A percentile compares a stretch with the other conserved stretches of the same genome.
phyloP scores from a whole-genome alignment of 495 filamentous ascomycete genomes.

The Letharia columbiana region DNA sequence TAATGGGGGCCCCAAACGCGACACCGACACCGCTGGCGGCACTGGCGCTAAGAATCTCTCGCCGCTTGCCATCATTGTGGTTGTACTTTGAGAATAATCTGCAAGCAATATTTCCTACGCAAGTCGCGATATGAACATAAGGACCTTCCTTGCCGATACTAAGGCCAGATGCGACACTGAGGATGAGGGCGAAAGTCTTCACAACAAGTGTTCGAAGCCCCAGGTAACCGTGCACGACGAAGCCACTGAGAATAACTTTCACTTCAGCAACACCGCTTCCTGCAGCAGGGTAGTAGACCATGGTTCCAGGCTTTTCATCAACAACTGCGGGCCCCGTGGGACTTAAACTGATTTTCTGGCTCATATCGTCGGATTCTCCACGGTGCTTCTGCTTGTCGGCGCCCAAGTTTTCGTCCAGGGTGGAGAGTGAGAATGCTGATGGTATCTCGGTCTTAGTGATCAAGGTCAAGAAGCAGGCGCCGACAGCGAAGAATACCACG shows the following conservation, averaged over 20 bases:
- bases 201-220: conserved; percentile 80
- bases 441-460: conserved; percentile 87
- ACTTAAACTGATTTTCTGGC: conserved; percentile 30
- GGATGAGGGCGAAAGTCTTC: conserved; percentile 73
- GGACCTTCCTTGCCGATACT: conserved; percentile 96
- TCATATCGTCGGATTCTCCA: conserved; percentile 27
- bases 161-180: conserved; percentile 86
- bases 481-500: conserved; percentile 62
- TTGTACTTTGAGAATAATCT: conserved; percentile 90
- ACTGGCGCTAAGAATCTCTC: conserved; percentile 87
- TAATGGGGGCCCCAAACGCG: conserved; percentile 88
- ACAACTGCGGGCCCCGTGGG: conserved; percentile 22
- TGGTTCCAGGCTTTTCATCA: conserved; percentile 44
- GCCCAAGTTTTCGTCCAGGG: conserved; percentile 74
- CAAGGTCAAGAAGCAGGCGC: conserved; percentile 72
- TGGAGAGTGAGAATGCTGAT: conserved; percentile 74
- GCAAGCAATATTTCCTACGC: conserved; percentile 90
- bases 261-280: conserved; percentile 97
- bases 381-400: conserved; percentile 36
- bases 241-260: conserved; percentile 93
- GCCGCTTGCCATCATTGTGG: conserved; percentile 79
- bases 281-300: conserved; percentile 91
- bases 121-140: conserved; percentile 94
- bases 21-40: conserved; percentile 91
- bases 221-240: conserved; percentile 92